Percentiles rank a stretch among this genome's conserved stretches.
phyloP scores from a whole-genome alignment of 495 filamentous ascomycete genomes.

The Physcia stellaris region DNA sequence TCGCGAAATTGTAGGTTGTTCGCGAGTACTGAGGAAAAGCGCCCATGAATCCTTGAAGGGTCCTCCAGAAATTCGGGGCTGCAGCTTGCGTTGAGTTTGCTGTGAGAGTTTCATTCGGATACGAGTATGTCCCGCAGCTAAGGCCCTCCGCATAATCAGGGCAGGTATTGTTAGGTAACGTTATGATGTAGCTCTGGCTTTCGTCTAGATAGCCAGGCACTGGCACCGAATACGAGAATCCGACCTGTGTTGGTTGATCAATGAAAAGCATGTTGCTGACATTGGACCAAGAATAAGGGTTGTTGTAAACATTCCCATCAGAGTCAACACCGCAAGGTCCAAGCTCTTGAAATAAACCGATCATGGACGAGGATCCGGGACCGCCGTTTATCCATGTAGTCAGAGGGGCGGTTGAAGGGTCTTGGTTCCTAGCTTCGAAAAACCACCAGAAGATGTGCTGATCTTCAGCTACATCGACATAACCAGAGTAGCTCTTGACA shows the following conservation, averaged over 20 bases:
- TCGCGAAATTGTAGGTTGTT: conserved; percentile 42
- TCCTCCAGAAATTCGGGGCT: conserved; percentile 44
- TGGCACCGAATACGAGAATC: conserved; percentile 42
- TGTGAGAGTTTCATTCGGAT: conserved; percentile 33
- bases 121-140: conserved; percentile 42
- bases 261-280: conserved; percentile 35
- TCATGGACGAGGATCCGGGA: conserved; percentile 44
- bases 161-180: conserved; percentile 33
- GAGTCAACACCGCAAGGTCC: conserved; percentile 45
- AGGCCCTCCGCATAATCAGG: conserved; percentile 35
- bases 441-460: conserved; percentile 39
- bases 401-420: conserved; percentile 35
- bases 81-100: conserved; percentile 39
- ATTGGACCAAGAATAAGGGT: conserved; percentile 34
- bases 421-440: conserved; percentile 33
- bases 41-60: conserved; percentile 48
- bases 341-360: conserved; percentile 49
- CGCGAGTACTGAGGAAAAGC: conserved; percentile 45
- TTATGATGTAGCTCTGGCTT: conserved; percentile 22
- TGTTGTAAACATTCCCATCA: conserved; percentile 35
- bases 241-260: conserved; percentile 49
- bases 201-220: conserved; percentile 30
- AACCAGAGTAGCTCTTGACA: conserved; percentile 31
- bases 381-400: conserved; percentile 44
- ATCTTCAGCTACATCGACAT: conserved; percentile 25